phyloP scores from a whole-genome alignment of 2,329 filamentous ascomycete species.

The Xylariales sp. region DNA sequence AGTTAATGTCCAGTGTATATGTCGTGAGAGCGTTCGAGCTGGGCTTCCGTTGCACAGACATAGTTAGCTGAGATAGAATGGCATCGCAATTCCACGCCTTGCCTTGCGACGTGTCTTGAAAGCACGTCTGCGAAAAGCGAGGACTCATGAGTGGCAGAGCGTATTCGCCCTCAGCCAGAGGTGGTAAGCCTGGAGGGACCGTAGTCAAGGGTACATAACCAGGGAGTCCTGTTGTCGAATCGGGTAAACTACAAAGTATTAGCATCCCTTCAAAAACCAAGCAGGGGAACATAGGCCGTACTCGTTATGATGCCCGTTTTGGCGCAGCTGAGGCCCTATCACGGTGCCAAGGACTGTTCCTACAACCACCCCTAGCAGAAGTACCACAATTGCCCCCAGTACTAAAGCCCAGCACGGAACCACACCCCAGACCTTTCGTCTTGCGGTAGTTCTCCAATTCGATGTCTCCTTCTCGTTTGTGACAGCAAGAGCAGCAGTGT shows the following conservation, averaged over 20 bases:
- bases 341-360: slow-evolving; percentile 67
- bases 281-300: slow-evolving; percentile 7
- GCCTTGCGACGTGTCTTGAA: slow-evolving; percentile 65
- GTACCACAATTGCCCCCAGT: slow-evolving; percentile 59
- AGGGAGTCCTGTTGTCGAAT: slow-evolving; percentile 46
- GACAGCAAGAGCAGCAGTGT: slow-evolving; percentile 58
- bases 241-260: slow-evolving; percentile 38
- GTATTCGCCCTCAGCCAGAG: slow-evolving; percentile 67
- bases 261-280: slow-evolving; percentile 26
- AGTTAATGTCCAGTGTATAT: slow-evolving; percentile 57
- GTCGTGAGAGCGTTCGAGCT: slow-evolving; percentile 48
- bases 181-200: slow-evolving; percentile 61
- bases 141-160: slow-evolving; percentile 65
- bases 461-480: slow-evolving; percentile 61
- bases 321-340: slow-evolving; percentile 49
- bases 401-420: slow-evolving; percentile 72
- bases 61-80: slow-evolving; percentile 56
- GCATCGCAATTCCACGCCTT: slow-evolving; percentile 73
- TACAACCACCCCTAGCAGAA: slow-evolving; percentile 66
- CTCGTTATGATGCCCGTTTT: slow-evolving; percentile 35
- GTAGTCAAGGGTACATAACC: slow-evolving; percentile 65
- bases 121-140: slow-evolving; percentile 65
- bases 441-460: slow-evolving; percentile 65
- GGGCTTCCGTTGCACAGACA: slow-evolving; percentile 54
- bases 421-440: slow-evolving; percentile 67